A percentile compares a stretch with the other conserved stretches of the same genome.
These are phyloP conservation scores for Epichloe elymi DNA, from an alignment of 2,329 filamentous ascomycete genomes.

Conservation along the genomic window DNA sequence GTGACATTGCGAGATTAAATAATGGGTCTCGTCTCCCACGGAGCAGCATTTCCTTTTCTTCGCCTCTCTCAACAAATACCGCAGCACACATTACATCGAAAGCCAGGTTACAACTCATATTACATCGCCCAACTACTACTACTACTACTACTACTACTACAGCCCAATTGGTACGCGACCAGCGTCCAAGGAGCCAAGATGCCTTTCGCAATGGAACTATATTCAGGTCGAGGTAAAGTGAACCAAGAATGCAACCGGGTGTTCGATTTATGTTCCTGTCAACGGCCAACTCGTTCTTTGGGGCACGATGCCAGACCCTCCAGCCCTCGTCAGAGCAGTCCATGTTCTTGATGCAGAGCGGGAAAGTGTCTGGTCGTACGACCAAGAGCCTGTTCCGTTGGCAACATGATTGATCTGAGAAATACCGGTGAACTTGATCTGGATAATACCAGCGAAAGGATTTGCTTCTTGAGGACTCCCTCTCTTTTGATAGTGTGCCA, in stretches of 20 bases:
- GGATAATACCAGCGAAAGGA: slow-evolving; percentile 82
- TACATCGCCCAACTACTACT: not conserved
- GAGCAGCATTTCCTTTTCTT: not conserved
- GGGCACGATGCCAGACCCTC: too few relatives aligned
- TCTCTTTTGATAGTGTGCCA: slow-evolving; percentile 7
- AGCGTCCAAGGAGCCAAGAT: slow-evolving; percentile 12
- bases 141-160: not conserved
- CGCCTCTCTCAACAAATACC: not conserved
- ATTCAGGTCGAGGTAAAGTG: slow-evolving; percentile 33
- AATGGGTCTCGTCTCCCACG: not conserved
- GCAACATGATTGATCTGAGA: slow-evolving; percentile 45
- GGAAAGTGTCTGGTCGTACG: not conserved
- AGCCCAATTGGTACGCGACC: slow-evolving; percentile 8
- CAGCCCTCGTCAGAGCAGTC: too few relatives aligned
- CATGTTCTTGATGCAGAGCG: too few relatives aligned
- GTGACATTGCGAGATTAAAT: not conserved
- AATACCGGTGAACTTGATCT: slow-evolving; percentile 78
- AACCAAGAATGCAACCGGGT: slow-evolving; percentile 32
- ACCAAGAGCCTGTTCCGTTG: not conserved
- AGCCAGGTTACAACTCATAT: too few relatives aligned
- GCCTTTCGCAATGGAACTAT: slow-evolving; percentile 21
- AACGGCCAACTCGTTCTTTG: not conserved
- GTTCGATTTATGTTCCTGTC: slow-evolving; percentile 18
- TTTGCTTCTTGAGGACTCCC: slow-evolving; percentile 50
- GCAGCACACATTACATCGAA: not conserved